Evolutionary conservation across 768 basidiomycete genomes (phyloP), one percentile per base, ranked within the genome.

Genomic region (Serendipita sp.): DNA sequence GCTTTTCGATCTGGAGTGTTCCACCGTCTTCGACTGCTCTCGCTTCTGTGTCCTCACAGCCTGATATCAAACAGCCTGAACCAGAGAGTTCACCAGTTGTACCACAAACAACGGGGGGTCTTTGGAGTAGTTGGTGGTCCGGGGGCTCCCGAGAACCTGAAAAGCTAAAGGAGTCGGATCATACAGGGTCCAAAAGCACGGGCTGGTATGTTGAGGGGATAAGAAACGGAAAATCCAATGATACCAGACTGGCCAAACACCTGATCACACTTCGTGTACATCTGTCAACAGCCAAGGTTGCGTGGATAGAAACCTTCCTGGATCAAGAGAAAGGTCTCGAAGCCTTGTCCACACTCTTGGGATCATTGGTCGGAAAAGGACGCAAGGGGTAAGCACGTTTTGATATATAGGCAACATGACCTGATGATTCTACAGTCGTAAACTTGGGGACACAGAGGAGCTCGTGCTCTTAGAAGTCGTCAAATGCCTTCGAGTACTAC

Each of bases 181-280:
- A 30, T n/a, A 60, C 78, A 65, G 73, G 75, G 32, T 70, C 70
- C 41, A 78, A 80, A 69, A 76, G 83, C 1, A 80, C 84, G 3
- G 80, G 76, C 68, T 82, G 80, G 75, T 89, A 87, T 73, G 82
- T 85, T 44, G 79, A 84, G 56, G 77, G 78, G 10, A 76, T 92
- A 63, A 80, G 79, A 63, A 78, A 74, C 15, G 77, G 77, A 60
- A 88, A 79, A 69, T 68, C 77, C 3, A 74, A 77, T 7, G 84
- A 86, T 68, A 74, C 79, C 44, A 84, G 82, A 70, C 78, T 92
- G 32, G 78, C 81, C 62, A 91, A 89, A 70, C 84, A 89, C 69
- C 76, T 96, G 1, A 86, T 91, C 47, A 83, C 86, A 0, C 77
- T 97, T 16, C 84, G 92, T 2, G 88, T 93, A 0, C 88, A 91